phyloP scores from a whole-genome alignment of 306 rosid genomes.

The Coriaria nepalensis region DNA sequence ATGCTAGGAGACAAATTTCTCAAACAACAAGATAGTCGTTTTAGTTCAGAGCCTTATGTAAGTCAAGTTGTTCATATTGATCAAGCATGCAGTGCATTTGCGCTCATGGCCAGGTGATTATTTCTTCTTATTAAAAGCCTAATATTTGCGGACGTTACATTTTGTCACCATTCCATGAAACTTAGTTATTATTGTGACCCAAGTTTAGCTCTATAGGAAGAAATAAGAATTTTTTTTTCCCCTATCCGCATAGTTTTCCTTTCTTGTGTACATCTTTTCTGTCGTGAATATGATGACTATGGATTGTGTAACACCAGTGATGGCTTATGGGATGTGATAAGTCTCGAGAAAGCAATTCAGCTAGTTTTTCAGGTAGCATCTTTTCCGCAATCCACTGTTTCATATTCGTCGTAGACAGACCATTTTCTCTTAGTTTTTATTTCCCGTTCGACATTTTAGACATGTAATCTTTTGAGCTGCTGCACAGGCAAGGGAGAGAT shows the following conservation, averaged over 20 bases:
- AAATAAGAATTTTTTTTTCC: not conserved
- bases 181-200: no score
- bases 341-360: conserved; percentile 62
- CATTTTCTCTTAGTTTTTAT: not conserved
- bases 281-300: conserved; percentile 8
- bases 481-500: conserved; percentile 52
- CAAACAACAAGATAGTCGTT: conserved; percentile 87
- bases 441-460: not conserved
- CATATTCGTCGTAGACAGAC: not conserved
- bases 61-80: conserved; percentile 59
- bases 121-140: no score
- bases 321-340: conserved; percentile 91
- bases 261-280: conserved; percentile 3
- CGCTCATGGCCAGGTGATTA: conserved; percentile 73
- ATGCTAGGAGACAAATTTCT: conserved; percentile 98
- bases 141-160: no score
- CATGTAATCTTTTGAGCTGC: conserved; percentile 8
- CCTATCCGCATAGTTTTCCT: not conserved
- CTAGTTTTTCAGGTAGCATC: conserved; percentile 59
- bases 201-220: no score
- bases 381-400: not conserved
- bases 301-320: conserved; percentile 44
- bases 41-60: conserved; percentile 79
- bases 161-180: no score
- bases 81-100: conserved; percentile 51